Evolutionary conservation across 2,329 filamentous ascomycete species (phyloP), one percentile per base, ranked within the genome.

Genomic region (Botrytis aclada): DNA sequence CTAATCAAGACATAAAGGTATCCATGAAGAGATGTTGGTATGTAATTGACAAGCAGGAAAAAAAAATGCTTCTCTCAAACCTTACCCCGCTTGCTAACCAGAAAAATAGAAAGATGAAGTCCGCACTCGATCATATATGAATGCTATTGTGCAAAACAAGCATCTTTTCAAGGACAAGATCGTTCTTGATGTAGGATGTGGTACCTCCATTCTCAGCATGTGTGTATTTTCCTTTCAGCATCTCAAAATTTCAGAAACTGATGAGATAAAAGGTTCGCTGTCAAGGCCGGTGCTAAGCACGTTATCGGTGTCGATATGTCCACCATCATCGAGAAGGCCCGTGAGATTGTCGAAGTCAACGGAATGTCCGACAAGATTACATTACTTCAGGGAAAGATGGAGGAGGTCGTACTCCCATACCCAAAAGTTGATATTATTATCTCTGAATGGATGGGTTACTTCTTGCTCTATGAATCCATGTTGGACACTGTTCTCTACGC

Each of bases 401-500:
- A 99, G 86, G 96, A 99, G 85, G 94, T 99, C 63, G 87, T 92
- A 81, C 87, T 99, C 75, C 96, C 96, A 32, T 97, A 92, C 84
- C 92, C 94, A 80, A 93, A 98, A 85, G 96, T 99, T 77, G 96
- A 99, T 82, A 99, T 99, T 82, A 99, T 99, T 85, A 97, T 99
- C 83, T 98, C 95, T 2, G 96, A 99, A 87, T 99, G 96, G 96
- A 99, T 99, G 96, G 96, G 96, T 47, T 99, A 99, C 86, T 98
- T 98, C 87, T 86, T 99, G 70, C 90, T 99, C 75, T 99, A 99
- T 85, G 96, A 99, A 89, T 93, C 89, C 89, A 99, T 99, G 96
- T 85, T 99, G 81, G 96, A 99, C 85, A 99, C 96, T 45, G 96
- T 99, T 69, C 88, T 99, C 74, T 98, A 98, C 82, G 96, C 96